phyloP scores from a whole-genome alignment of 352 stramenopile genomes.

The Globisporangium viniferum region DNA sequence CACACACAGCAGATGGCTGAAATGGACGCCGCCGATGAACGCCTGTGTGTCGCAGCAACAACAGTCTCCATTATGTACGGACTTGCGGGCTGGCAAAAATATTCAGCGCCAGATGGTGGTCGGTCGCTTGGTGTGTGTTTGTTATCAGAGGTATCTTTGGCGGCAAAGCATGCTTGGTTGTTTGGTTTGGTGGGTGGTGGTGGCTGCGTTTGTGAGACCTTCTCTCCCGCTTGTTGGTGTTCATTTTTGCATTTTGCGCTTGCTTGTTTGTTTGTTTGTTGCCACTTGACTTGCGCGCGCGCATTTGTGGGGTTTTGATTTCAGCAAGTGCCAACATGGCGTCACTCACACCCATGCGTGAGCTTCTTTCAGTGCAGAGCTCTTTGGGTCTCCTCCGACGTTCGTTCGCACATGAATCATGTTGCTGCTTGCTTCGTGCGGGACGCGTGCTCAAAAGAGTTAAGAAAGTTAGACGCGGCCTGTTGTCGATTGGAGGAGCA shows the following conservation, averaged over 20 bases:
- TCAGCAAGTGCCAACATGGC: neutral
- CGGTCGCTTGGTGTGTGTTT: neutral
- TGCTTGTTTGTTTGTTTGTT: neutral
- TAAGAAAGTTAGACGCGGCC: neutral
- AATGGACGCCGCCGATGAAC: neutral
- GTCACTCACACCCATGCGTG: neutral
- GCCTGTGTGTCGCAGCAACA: neutral
- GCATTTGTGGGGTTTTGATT: neutral
- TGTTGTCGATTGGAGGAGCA: neutral
- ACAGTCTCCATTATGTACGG: neutral
- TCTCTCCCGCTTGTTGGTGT: neutral
- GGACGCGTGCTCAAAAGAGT: neutral
- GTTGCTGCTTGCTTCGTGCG: neutral
- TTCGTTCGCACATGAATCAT: neutral
- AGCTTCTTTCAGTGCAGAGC: neutral
- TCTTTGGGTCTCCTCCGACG: neutral
- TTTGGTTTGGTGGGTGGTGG: neutral
- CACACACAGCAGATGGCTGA: neutral
- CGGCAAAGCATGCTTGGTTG: too few species aligned
- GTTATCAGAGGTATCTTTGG: conserved; percentile 7
- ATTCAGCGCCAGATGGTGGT: neutral
- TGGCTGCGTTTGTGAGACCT: neutral
- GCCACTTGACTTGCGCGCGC: neutral
- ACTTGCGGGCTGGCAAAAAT: neutral
- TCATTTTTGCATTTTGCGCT: neutral